phyloP scores from a whole-genome alignment of 768 basidiomycete species.

The Tulasnella sp. region DNA sequence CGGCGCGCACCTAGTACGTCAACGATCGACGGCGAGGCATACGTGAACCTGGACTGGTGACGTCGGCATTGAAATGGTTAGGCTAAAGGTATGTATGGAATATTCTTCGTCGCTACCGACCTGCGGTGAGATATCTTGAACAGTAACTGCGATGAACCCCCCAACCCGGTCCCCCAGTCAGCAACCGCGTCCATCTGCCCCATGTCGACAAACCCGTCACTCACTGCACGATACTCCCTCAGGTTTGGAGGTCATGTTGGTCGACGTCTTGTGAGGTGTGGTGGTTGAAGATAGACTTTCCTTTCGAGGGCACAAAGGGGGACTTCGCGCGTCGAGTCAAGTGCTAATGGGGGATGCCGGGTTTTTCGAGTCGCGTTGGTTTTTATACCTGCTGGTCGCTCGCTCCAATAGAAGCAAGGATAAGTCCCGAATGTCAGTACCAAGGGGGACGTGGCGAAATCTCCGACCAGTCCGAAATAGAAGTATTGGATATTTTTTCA shows the following conservation, averaged over 20 bases:
- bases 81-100: neutral
- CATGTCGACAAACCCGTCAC: neutral
- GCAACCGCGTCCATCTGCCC: neutral
- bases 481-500: neutral
- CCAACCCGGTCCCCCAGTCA: neutral
- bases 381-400: neutral
- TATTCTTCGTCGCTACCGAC: neutral
- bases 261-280: neutral
- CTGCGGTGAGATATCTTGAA: constrained; percentile 27
- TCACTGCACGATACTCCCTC: constrained; percentile 23
- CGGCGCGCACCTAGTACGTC: constrained; percentile 25
- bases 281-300: neutral
- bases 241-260: constrained; percentile 8
- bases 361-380: neutral
- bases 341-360: neutral
- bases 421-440: neutral
- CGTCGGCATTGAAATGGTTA: neutral
- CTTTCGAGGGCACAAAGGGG: constrained; percentile 13
- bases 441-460: neutral
- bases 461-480: neutral
- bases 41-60: constrained; percentile 24
- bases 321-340: neutral
- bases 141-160: constrained; percentile 17
- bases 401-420: neutral
- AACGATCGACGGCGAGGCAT: constrained; percentile 23